Evolutionary conservation across 805 yeast genomes (phyloP), one percentile per base, ranked within the genome.

Genomic region (Starmera pachycereana): DNA sequence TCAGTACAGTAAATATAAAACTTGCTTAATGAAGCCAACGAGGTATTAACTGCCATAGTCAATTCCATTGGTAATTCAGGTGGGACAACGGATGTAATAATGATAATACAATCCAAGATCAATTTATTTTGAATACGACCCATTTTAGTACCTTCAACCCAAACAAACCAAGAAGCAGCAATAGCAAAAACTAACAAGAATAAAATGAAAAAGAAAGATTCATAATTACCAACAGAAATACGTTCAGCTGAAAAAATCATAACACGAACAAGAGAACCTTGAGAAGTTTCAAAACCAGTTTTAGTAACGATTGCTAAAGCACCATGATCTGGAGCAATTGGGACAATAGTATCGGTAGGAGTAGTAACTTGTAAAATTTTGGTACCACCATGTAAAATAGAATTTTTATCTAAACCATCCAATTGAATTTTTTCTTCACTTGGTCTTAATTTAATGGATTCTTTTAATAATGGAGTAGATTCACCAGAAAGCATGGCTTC

Each of bases 401-500:
- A 76, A 62, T 88, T 89, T 61, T 87, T 87, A 62, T 92, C 98
- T 36, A 86, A 56, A 31, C 94, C 89, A 43, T 86, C 92, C 3
- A 81, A 65, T 46, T 84, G 84, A 48, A 88, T 67, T 8, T 48
- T 50, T 41, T 85, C 96, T 14, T 71, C 62, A 29, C 68, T 63
- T 25, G 95, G 94, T 64, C 98, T 84, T 50, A 85, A 74, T 48
- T 76, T 78, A 48, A 89, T 76, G 3, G 96, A 84, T 63, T 92
- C 98, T 57, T 92, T 92, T 57, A 92, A 76, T 51, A 92, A 69
- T 7, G 98, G 98, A 35, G 98, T 92, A 6, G 97, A 88, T 66
- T 92, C 98, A 60, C 98, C 98, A 6, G 96, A 86, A 41, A 92
- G 78, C 98, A 92, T 92, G 19, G 98, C 98, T 70, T 92, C 98